A percentile compares a stretch with the other conserved stretches of the same genome.
Conservation (phyloP, 768 basidiomycete species). For the Grammothele lineata region DNA sequence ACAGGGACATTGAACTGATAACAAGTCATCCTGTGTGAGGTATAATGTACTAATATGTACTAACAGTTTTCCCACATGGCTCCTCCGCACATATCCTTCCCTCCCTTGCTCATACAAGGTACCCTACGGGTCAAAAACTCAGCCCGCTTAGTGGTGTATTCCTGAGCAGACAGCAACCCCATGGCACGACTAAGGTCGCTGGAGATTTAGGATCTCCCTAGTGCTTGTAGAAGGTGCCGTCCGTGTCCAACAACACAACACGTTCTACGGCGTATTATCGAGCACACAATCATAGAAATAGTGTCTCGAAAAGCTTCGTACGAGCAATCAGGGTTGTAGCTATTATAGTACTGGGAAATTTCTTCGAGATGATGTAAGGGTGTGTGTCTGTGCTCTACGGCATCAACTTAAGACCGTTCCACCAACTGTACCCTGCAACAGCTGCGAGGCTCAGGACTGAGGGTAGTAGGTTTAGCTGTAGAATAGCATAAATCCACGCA, state of each 20-base stretch:
- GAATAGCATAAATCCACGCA: constrained; percentile 70
- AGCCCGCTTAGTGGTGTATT: constrained; percentile 28
- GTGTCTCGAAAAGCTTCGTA: not conserved
- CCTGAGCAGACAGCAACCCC: constrained; percentile 25
- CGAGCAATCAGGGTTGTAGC: too few relatives aligned
- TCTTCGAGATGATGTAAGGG: too few relatives aligned
- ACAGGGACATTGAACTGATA: constrained; percentile 38
- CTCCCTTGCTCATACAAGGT: constrained; percentile 40
- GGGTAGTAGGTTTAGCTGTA: constrained; percentile 63
- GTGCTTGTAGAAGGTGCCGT: constrained; percentile 30
- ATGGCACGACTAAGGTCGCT: not conserved
- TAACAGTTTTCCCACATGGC: too few relatives aligned
- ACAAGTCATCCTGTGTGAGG: not conserved
- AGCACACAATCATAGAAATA: constrained; percentile 21
- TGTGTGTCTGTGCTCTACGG: constrained; percentile 17
- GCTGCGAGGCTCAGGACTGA: constrained; percentile 52
- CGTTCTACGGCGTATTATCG: constrained; percentile 29
- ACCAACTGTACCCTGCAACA: constrained; percentile 59
- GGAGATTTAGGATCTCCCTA: not conserved
- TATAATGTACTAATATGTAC: too few relatives aligned
- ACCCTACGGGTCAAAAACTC: constrained; percentile 26
- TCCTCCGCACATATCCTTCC: not conserved
- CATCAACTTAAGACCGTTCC: constrained; percentile 49
- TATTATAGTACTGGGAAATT: too few relatives aligned
- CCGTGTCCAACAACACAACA: constrained; percentile 22